Evolutionary conservation across 2,329 filamentous ascomycete genomes (phyloP).

Genomic region (Diaporthe vaccinii): DNA sequence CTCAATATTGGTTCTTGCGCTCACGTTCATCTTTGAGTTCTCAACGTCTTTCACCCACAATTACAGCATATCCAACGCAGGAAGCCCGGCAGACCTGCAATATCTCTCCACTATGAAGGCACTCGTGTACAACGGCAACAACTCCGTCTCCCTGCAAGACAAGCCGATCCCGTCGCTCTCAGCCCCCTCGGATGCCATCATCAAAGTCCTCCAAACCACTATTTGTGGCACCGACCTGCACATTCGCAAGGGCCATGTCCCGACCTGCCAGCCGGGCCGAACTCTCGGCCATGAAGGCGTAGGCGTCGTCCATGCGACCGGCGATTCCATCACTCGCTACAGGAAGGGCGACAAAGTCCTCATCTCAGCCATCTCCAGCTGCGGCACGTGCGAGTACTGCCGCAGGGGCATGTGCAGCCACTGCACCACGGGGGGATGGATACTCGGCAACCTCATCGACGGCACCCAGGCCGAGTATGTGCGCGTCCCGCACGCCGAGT

Average conservation of each 20-base stretch:
- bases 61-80: background rate
- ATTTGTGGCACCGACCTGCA: conserved; percentile 70
- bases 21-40: background rate
- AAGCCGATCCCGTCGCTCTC: conserved; percentile 57
- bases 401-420: conserved; percentile 64
- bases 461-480: conserved; percentile 71
- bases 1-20: background rate
- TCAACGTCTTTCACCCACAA: background rate
- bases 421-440: conserved; percentile 68
- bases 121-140: conserved; percentile 56
- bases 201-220: conserved; percentile 61
- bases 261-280: conserved; percentile 59
- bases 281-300: conserved; percentile 68
- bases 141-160: conserved; percentile 55
- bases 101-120: conserved; percentile 56
- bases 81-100: conserved; percentile 26
- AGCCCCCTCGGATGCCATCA: conserved; percentile 61
- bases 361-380: conserved; percentile 64
- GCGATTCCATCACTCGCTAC: conserved; percentile 60
- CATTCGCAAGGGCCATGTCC: conserved; percentile 67
- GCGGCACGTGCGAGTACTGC: conserved; percentile 65
- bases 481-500: conserved; percentile 63
- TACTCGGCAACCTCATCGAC: conserved; percentile 65
- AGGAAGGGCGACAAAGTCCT: conserved; percentile 65
- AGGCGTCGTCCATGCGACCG: conserved; percentile 60